Evolutionary conservation across 2,329 filamentous ascomycete genomes (phyloP).

Genomic region (Fonsecaea erecta): DNA sequence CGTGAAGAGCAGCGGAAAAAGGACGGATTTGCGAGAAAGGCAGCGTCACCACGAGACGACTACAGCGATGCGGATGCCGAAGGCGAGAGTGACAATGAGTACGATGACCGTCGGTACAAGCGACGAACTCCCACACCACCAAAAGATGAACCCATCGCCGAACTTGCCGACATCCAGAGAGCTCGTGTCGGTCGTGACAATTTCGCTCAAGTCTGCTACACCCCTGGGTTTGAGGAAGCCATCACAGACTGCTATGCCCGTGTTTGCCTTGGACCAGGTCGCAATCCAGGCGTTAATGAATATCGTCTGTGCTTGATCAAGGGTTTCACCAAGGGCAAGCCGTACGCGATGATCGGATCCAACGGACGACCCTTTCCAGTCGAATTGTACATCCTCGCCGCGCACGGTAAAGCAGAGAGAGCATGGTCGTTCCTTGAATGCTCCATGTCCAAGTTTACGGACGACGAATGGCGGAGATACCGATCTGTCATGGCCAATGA

Average conservation of each 20-base stretch:
- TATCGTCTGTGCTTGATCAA: constrained; percentile 92
- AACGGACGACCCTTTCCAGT: constrained; percentile 80
- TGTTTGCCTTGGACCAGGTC: constrained; percentile 79
- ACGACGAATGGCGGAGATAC: constrained; percentile 82
- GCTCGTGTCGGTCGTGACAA: constrained; percentile 81
- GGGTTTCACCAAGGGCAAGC: constrained; percentile 79
- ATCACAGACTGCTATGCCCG: constrained; percentile 85
- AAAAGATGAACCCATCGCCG: constrained; percentile 71
- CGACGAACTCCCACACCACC: constrained; percentile 55
- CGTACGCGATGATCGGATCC: constrained; percentile 77
- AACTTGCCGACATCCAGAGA: constrained; percentile 80
- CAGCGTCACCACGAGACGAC: constrained; percentile 62
- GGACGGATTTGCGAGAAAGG: constrained; percentile 48
- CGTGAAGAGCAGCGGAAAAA: constrained; percentile 54
- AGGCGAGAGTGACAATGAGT: constrained; percentile 79
- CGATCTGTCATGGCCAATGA: constrained; percentile 75
- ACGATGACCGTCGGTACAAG: constrained; percentile 63
- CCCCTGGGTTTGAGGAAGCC: constrained; percentile 81
- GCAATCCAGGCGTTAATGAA: constrained; percentile 70
- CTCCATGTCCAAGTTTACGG: constrained; percentile 83
- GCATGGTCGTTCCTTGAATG: constrained; percentile 90
- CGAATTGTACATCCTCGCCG: constrained; percentile 79
- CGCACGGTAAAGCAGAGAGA: constrained; percentile 80
- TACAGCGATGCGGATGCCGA: constrained; percentile 66
- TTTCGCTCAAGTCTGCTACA: constrained; percentile 91